Base-by-base conservation (phyloP, 2,329 filamentous ascomycete genomes). In the Orbilia brochopaga region DNA sequence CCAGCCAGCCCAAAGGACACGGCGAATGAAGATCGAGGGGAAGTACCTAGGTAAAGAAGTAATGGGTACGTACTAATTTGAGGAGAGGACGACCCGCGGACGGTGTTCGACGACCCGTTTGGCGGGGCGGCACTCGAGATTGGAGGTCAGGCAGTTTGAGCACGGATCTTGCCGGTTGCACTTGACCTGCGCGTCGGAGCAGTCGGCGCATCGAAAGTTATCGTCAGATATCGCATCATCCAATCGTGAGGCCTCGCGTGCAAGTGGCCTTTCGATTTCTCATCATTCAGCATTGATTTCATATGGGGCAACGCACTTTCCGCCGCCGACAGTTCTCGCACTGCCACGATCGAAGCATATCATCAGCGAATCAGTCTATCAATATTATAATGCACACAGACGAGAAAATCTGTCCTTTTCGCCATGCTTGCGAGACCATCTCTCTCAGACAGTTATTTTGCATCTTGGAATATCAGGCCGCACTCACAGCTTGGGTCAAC, bases 161-260 rank as follows among this genome's bases (percentile, higher is more conserved):
- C 67, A 72, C 48, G 67, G 67, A 60, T 72, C 67, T 58, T 65
- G 67, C 24, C 67, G 60, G 51, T 72, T 72, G 35, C 67, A 72
- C 60, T 72, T 72, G 42, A 72, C 67, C 67, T 72, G 44, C n/a
- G 17, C n/a, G 44, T 48, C 44, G 44, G 44, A 21, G 44, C 44
- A 46, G 57, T 65, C 67, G 51, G 42, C 55, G 27, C 32, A 56
- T n/a, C 54, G 35, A 23, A 11, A 13, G 15, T 32, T 30, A 62
- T 46, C 51, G 35, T 40, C 24, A 42, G 48, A 52, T 19, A n/a
- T n/a, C n/a, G 27, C 3, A 8, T 32, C 46, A 54, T 46, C 51
- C 30, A 58, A 55, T 61, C 40, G 56, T 51, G 57, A 51, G 44
- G 19, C 30, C 44, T 32, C 21, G 40, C 44, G 27, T 37, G 5